Base-by-base conservation (phyloP, 2,329 filamentous ascomycete genomes). In the Aspergillus udagawae region DNA sequence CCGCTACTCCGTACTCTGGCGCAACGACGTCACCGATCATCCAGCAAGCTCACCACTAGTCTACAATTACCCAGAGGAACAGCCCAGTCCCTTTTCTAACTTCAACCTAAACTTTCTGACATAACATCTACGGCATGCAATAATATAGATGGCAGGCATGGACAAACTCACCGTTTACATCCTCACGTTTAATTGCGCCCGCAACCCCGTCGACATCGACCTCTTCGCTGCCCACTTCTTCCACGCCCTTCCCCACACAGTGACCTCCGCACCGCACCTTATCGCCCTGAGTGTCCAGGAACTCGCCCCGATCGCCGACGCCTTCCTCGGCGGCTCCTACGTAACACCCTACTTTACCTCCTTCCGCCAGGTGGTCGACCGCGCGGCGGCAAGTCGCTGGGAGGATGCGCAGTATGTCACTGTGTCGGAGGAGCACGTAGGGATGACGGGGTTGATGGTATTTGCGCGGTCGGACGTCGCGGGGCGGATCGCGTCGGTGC, bases 101-200 rank as follows among this genome's bases (percentile, higher is more conserved):
- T 25, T 4, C 25, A 25, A 12, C 28, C 28, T 12, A 29, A 29
- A 29, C 28, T 29, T 29, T 25, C 23, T 9, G 28, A 3, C 28
- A 29, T 29, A 29, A 3, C 28, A 29, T 29, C 12, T 29, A 29
- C 28, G 23, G 23, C 3, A 29, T 29, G 28, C 28, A 12, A 29
- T 29, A 29, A 29, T 29, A 4, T 28, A 28, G 27, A 28, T 12
- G 12, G 28, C 10, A 29, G 28, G 28, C 3, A 74, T 77, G 71
- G 79, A 81, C 45, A 76, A 80, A 59, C 79, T 95, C 55, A 85
- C 87, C 66, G 76, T 92, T 55, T 88, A 96, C 67, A 82, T 96
- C 61, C 75, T 96, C 54, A 96, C 92, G 10, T 96, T 94, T 79
- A 97, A 97, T 72, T 95, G 91, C 68, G 93, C 83, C 32, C 89